phyloP scores from a whole-genome alignment of 75 land plant species.

The Sequoia sempervirens region DNA sequence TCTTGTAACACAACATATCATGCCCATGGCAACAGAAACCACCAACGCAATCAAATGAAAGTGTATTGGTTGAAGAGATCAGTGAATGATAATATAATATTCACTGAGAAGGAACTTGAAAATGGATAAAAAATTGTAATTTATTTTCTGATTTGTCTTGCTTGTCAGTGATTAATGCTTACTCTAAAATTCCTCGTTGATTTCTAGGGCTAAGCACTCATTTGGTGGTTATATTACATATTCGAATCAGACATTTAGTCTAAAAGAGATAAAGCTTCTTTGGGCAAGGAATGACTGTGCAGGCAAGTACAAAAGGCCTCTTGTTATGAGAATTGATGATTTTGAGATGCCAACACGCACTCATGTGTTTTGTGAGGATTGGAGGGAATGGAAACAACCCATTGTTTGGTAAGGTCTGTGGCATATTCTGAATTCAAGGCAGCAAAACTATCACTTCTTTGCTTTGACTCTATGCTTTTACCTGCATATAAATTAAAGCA shows the following conservation, averaged over 20 bases:
- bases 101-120: neutral
- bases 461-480: neutral
- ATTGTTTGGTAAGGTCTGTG: slow-evolving; percentile 65
- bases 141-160: neutral
- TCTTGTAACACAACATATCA: neutral
- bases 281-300: slow-evolving; percentile 74
- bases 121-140: neutral
- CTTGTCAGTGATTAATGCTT: neutral
- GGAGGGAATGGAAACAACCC: slow-evolving; percentile 76
- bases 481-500: neutral
- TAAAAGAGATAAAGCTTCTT: slow-evolving; percentile 79
- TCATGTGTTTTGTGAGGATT: slow-evolving; percentile 79
- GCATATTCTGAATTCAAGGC: slow-evolving; percentile 8
- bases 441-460: neutral
- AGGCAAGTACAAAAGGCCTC: slow-evolving; percentile 43
- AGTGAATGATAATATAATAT: neutral
- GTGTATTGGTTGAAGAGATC: neutral
- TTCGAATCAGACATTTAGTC: slow-evolving; percentile 61
- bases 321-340: slow-evolving; percentile 72
- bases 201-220: slow-evolving; percentile 56
- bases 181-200: neutral
- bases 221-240: slow-evolving; percentile 83
- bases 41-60: neutral
- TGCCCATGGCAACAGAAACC: neutral
- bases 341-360: slow-evolving; percentile 68